phyloP scores from a whole-genome alignment of 2,329 filamentous ascomycete species.

The Myriangium duriaei region DNA sequence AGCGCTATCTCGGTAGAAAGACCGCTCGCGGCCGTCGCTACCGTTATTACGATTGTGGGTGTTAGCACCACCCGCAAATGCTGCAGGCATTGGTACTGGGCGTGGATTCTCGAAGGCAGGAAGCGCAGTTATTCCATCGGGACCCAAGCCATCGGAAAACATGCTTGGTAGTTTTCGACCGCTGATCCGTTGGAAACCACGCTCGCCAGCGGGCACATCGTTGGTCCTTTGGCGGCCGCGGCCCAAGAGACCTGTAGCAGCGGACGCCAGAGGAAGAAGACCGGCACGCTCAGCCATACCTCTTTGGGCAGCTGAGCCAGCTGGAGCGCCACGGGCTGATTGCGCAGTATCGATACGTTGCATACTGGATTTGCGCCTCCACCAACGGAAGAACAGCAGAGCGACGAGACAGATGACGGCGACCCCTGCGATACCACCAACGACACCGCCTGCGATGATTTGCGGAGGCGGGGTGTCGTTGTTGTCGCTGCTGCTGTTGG shows the following conservation, averaged over 20 bases:
- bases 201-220: conserved; percentile 22
- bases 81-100: conserved; percentile 17
- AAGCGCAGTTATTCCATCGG: conserved; percentile 6
- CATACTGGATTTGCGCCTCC: conserved; percentile 27
- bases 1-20: conserved; percentile 34
- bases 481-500: conserved; percentile 9
- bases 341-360: conserved; percentile 18
- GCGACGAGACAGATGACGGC: conserved; percentile 39
- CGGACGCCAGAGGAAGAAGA: conserved; percentile 24
- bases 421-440: conserved; percentile 48
- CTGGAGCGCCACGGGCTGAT: conserved; percentile 11
- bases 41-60: conserved; percentile 16
- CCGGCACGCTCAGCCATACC: conserved; percentile 30
- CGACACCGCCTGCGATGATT: conserved; percentile 48
- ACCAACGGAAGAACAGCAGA: conserved; percentile 41
- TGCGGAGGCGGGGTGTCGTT: conserved; percentile 32
- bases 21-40: conserved; percentile 18
- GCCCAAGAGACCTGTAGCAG: conserved; percentile 22
- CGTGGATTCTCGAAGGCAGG: conserved; percentile 11
- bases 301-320: conserved; percentile 15
- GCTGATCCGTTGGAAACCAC: conserved; percentile 35
- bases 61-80: conserved; percentile 6
- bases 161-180: conserved; percentile 37
- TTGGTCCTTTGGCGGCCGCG: conserved; percentile 11
- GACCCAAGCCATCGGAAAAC: conserved; percentile 35